Base-by-base conservation (phyloP, 768 basidiomycete genomes). In the Leccinum subtestaceum region DNA sequence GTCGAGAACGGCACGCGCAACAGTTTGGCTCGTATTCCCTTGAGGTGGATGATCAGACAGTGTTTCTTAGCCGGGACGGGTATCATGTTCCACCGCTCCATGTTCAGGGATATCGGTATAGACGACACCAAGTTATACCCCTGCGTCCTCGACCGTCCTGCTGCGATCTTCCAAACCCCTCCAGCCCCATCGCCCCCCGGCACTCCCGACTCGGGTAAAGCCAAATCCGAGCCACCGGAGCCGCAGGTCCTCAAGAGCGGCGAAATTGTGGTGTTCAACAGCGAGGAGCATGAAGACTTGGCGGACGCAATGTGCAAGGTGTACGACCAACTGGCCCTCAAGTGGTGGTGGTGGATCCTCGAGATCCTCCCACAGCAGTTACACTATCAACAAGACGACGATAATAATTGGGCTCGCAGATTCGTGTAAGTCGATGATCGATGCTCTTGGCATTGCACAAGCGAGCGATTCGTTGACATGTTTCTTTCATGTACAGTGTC, bases 41-140 rank as follows among this genome's bases (percentile, higher is more conserved):
- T 93, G 32, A 82, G 88, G 53, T 93, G 88, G 88, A 88, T 89
- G 86, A 75, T 90, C 58, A 81, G 87, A 40, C 80, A 90, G 65
- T 82, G 80, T 60, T 85, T 88, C 77, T 75, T 75, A 52, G 67
- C 79, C 7, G 65, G 83, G 4, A 77, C 77, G 1, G 87, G 86
- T 0, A 85, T 88, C 61, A 74, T 85, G 64, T 88, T 88, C 75
- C 72, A 80, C 19, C 63, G 75, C 2, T 75, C 77, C 23, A 74
- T 72, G 19, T 74, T 86, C 43, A 70, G 69, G 17, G 58, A 67
- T 4, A 68, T 81, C 10, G 79, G 85, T 0, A 66, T 86, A 53
- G 81, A 86, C 53, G 78, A 77, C 0, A 53, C 73, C 75, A 70
- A 60, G 27, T 77, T 87, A 29, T 78, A 78, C 63, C 81, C 76